Evolutionary conservation across 176 grass and related monocot species (phyloP), one percentile per base, ranked within the genome.

Genomic region (Saccharum spontaneum): DNA sequence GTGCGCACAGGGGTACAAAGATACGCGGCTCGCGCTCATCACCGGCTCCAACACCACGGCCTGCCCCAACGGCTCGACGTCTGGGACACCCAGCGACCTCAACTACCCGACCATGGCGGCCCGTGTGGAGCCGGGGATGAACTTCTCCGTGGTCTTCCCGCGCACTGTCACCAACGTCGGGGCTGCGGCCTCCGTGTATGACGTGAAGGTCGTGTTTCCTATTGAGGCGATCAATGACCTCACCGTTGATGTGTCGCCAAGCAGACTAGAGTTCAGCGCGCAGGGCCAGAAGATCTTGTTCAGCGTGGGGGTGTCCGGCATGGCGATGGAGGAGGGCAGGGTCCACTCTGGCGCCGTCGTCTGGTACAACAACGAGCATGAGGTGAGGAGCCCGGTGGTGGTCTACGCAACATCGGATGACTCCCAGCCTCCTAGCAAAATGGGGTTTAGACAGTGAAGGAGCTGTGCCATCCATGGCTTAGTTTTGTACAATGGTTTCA

Each of bases 51-150:
- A 54, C 69, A 28, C 36, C 33, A 49, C 31, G 0, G 4, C 43
- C 57, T 80, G 77, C 33, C 4, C 1, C 3, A 38, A 38, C 4
- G 7, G 9, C 40, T 10, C 31, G 4, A 12, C 67, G 1, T 0
- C 6, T 1, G 5, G 38, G 20, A 24, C 68, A 7, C 22, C 23
- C 18, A 65, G 10, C 6, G 52, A 85, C 67, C 86, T 88, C 16
- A 88, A 92, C 82, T 86, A 92, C 46, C 90, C 90, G 2, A 88
- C 90, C 30, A 88, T 92, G 86, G 72, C 83, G 1, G 44, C 77
- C 1, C 39, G 40, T 0, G 83, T 82, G 4, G 20, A 16, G 0
- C 5, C 69, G 0, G n/a, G 74, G 7, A 44, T 44, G 43, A 41
- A 60, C 7, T 89, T 87, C 69, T 34, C 8, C 3, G 15, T 31